Evolutionary conservation across 805 yeast species (phyloP).

Genomic region (Torulaspora maleeae): DNA sequence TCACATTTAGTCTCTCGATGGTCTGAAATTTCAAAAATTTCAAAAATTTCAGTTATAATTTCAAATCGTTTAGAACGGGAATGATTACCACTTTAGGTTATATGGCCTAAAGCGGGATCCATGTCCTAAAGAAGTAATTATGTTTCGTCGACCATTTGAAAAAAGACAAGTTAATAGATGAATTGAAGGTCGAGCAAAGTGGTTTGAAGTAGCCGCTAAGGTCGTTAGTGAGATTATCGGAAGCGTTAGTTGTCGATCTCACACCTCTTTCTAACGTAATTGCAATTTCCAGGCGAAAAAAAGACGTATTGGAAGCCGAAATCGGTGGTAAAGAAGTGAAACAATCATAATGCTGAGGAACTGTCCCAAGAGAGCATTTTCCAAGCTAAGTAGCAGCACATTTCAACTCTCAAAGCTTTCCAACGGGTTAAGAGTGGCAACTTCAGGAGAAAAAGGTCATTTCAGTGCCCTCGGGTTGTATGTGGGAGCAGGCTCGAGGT

Average conservation of each 20-base stretch:
- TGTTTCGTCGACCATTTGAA: not conserved
- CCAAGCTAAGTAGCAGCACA: slow-evolving; percentile 23
- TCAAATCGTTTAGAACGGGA: not conserved
- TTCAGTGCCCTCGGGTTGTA: slow-evolving; percentile 88
- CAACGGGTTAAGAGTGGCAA: slow-evolving; percentile 79
- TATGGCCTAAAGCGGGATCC: not conserved
- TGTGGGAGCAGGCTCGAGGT: slow-evolving; percentile 86
- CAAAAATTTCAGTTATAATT: not conserved
- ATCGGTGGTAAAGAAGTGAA: not conserved
- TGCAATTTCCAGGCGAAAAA: not conserved
- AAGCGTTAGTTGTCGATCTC: not conserved
- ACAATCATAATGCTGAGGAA: slow-evolving; percentile 11
- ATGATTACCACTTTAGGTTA: not conserved
- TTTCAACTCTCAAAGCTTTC: slow-evolving; percentile 42
- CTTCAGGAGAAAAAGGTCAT: slow-evolving; percentile 84
- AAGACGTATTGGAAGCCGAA: not conserved
- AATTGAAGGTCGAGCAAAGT: not conserved
- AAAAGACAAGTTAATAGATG: not conserved
- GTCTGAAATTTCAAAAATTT: slow-evolving; percentile 1
- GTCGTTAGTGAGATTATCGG: not conserved
- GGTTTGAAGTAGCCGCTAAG: not conserved
- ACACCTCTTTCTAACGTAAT: not conserved
- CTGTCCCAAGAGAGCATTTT: slow-evolving; percentile 16
- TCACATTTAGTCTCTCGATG: too few species aligned
- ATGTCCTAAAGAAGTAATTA: not conserved